Base-by-base conservation (phyloP, 1,139 yeast genomes). In the Taphrina betulina region DNA sequence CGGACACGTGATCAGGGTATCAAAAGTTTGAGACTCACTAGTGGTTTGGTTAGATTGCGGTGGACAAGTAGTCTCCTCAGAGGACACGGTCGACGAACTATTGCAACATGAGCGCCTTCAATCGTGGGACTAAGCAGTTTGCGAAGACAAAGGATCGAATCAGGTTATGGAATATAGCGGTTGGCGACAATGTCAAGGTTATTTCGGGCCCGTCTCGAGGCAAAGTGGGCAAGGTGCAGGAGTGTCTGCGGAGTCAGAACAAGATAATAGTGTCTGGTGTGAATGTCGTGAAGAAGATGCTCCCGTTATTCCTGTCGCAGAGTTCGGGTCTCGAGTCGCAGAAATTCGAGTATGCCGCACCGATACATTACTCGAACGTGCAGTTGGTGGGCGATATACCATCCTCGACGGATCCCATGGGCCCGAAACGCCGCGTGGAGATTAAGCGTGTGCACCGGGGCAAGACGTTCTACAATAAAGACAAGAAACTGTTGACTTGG, bases 331-430 rank as follows among this genome's bases (percentile, higher is more conserved):
- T 34, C 33, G 28, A 22, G 5, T 3, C 26, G 14, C 52, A 51
- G 17, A 28, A 29, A 24, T 35, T 56, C 16, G 52, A 41, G 24
- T 44, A 50, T 36, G 53, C 58, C 24, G 42, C 43, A 12, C 56
- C 53, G 36, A 46, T 57, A 4, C 59, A 51, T 29, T 57, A 57
- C 44, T 57, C 59, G 16, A 54, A 52, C 23, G 59, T 57, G 19
- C 58, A 40, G 8, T 58, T 57, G 17, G 43, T 57, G 17, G 59
- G 53, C 5, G 59, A 57, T 16, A 28, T 57, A 5, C 59, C 53
- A 5, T 43, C 38, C 14, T 34, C 44, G 20, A 34, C 46, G 5
- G 36, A 48, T 19, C 55, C 38, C 16, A 34, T 41, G 10, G 51
- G 50, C 12, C 54, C 23, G 3, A 54, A 36, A 24, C 20, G 53